Conservation (phyloP, 148 eudicot species). For the Chenopodium formosanum region DNA sequence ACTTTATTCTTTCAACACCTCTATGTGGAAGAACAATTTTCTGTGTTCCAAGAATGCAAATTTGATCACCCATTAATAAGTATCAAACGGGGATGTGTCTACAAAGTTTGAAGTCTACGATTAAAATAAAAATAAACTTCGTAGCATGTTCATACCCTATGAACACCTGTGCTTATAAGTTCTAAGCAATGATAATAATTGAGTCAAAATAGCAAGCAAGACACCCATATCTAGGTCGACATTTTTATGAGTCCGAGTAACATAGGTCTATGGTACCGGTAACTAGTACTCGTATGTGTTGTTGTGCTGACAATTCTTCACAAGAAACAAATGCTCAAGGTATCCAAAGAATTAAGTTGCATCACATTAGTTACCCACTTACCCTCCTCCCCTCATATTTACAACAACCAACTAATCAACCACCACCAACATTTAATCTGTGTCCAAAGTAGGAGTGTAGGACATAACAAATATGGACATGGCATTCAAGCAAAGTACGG, state of each 20-base stretch:
- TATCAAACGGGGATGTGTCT: no score
- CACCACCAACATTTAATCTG: not conserved
- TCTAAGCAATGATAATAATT: no score
- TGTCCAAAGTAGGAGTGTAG: not conserved
- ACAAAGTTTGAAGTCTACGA: no score
- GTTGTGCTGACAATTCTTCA: not conserved
- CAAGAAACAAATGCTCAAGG: not conserved
- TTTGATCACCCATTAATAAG: not conserved
- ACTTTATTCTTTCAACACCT: not conserved
- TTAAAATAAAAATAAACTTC: no score
- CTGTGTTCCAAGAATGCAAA: not conserved
- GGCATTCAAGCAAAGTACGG: not conserved
- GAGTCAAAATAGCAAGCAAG: no score
- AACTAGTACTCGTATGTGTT: not conserved
- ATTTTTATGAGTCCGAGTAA: not conserved
- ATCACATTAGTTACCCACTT: no score
- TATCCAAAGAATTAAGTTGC: no score
- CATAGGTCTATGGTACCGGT: not conserved
- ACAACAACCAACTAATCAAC: not conserved
- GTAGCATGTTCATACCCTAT: no score
- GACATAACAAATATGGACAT: no score
- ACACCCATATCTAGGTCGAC: not conserved
- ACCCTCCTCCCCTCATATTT: not conserved
- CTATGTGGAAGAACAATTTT: not conserved
- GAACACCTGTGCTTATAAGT: no score